These are phyloP conservation scores for Durusdinium trenchii DNA, from an alignment of 73 alveolate genomes.

Conservation along the genomic window DNA sequence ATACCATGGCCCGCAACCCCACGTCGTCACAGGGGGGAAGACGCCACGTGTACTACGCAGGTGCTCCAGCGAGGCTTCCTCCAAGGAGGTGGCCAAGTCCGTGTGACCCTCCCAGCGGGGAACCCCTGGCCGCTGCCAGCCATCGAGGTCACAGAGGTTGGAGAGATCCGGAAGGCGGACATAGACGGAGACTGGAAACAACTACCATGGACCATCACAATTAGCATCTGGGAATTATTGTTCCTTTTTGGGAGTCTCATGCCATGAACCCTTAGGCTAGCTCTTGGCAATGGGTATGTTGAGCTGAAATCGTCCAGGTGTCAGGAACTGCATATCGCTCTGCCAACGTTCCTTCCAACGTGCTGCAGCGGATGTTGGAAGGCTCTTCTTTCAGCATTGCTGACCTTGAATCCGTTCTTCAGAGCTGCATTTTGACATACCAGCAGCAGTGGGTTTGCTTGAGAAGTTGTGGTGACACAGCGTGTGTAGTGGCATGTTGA, in stretches of 20 bases:
- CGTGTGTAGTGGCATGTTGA: no score
- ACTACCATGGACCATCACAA: no score
- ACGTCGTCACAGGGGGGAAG: no score
- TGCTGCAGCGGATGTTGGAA: slow-evolving; percentile 65
- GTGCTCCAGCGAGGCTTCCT: slow-evolving; percentile 58
- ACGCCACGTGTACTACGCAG: background rate
- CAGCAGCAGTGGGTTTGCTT: no score
- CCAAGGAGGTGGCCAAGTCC: slow-evolving; percentile 57
- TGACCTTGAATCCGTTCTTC: no score
- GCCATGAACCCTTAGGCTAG: background rate
- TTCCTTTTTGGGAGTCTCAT: background rate
- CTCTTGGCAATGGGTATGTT: background rate
- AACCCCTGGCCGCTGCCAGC: slow-evolving; percentile 42
- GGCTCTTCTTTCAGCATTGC: no score
- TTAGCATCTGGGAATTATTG: no score
- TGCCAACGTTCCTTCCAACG: slow-evolving; percentile 52
- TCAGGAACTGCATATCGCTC: slow-evolving; percentile 38
- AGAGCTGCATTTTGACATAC: no score
- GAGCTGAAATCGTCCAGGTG: background rate
- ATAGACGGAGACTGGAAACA: no score
- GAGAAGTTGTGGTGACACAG: no score
- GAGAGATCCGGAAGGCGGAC: slow-evolving; percentile 13
- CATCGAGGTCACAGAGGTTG: slow-evolving; percentile 12
- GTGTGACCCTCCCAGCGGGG: background rate
- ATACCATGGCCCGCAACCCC: no score